phyloP scores from a whole-genome alignment of 129 eudicot species.

The carrot (Daucus carota) region DNA sequence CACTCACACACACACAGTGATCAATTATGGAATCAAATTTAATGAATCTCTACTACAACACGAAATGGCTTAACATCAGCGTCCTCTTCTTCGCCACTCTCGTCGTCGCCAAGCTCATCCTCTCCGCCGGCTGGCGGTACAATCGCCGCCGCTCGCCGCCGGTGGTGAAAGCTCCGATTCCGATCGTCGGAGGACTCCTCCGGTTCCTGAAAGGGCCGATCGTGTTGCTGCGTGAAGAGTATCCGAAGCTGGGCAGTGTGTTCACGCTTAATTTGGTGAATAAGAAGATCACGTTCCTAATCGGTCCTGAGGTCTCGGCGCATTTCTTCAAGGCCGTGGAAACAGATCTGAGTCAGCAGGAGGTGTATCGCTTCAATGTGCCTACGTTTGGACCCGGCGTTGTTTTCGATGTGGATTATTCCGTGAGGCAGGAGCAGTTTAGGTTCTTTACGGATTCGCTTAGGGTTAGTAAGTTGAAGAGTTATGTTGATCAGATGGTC shows the following conservation, averaged over 20 bases:
- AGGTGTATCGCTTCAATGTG: slow-evolving; percentile 89
- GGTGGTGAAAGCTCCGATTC: slow-evolving; percentile 49
- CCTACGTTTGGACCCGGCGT: slow-evolving; percentile 98
- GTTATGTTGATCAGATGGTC: slow-evolving; percentile 87
- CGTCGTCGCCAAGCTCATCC: slow-evolving; percentile 49
- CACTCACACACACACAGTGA: too few relatives aligned
- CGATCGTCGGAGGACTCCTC: slow-evolving; percentile 67
- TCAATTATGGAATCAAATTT: background rate
- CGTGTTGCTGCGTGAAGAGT: slow-evolving; percentile 61
- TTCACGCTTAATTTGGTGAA: slow-evolving; percentile 63
- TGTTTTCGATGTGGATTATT: slow-evolving; percentile 85
- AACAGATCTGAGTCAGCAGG: slow-evolving; percentile 92
- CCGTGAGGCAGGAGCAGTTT: slow-evolving; percentile 84
- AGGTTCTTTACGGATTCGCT: slow-evolving; percentile 90
- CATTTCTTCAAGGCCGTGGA: slow-evolving; percentile 94
- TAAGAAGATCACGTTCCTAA: slow-evolving; percentile 71
- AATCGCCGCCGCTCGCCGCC: slow-evolving; percentile 60
- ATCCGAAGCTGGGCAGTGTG: slow-evolving; percentile 83
- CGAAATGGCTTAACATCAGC: slow-evolving; percentile 33
- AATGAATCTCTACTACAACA: background rate
- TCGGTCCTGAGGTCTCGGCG: slow-evolving; percentile 91
- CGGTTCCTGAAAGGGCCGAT: slow-evolving; percentile 77
- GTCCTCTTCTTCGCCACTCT: slow-evolving; percentile 58
- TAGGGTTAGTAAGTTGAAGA: slow-evolving; percentile 64
- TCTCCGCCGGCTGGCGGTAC: slow-evolving; percentile 41